phyloP scores from a whole-genome alignment of 2,329 filamentous ascomycete genomes.

The Sporothrix mexicana region DNA sequence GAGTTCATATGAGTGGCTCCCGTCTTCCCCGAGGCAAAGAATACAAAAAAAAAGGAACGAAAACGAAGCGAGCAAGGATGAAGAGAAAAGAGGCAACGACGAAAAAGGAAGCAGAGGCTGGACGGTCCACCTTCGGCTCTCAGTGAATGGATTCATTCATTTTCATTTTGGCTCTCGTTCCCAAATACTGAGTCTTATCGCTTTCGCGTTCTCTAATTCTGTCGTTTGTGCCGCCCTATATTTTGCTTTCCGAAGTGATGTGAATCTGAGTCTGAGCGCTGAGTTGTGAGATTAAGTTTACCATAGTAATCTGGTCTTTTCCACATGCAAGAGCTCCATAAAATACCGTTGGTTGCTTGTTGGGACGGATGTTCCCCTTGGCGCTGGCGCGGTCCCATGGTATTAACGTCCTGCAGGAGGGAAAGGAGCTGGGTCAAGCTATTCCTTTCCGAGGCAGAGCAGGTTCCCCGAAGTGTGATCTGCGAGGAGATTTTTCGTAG shows the following conservation, averaged over 20 bases:
- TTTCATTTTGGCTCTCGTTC: neutral
- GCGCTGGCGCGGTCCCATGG: slow-evolving; percentile 12
- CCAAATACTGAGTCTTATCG: too few relatives aligned
- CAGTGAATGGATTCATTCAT: neutral
- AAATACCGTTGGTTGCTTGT: neutral
- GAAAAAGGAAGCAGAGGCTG: neutral
- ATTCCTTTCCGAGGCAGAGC: slow-evolving; percentile 9
- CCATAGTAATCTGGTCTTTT: neutral
- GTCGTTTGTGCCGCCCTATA: too few relatives aligned
- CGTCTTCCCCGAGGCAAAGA: slow-evolving; percentile 27
- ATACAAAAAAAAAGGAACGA: slow-evolving; percentile 17
- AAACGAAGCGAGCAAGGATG: neutral
- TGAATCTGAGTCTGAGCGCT: neutral
- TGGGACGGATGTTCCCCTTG: slow-evolving; percentile 28
- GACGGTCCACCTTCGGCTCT: neutral
- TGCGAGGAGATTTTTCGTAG: slow-evolving; percentile 6
- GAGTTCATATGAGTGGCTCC: neutral
- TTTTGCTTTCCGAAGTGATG: neutral
- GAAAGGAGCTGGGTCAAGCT: slow-evolving; percentile 24
- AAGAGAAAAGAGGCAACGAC: neutral
- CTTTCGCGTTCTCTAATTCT: too few relatives aligned
- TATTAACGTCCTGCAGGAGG: slow-evolving; percentile 22
- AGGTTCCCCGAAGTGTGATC: slow-evolving; percentile 5
- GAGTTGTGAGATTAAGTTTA: neutral
- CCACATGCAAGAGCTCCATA: neutral